Evolutionary conservation across 2,329 filamentous ascomycete species (phyloP).

Genomic region (Cephalotrichum gorgonifer): DNA sequence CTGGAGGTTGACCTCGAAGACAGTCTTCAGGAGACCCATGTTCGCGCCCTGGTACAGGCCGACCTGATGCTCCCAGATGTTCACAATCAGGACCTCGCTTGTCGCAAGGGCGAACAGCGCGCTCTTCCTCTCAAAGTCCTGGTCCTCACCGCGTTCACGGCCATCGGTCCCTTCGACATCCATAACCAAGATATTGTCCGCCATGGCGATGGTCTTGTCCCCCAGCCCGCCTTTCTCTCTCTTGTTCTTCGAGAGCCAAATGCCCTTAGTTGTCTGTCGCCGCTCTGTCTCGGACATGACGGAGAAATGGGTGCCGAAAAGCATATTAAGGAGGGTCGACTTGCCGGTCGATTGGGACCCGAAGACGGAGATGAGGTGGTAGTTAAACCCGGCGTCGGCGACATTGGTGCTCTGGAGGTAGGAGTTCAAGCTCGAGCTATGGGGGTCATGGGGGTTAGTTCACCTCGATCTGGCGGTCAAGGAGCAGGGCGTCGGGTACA

Average conservation of each 20-base stretch:
- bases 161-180: conserved; percentile 98
- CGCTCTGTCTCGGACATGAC: conserved; percentile 95
- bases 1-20: conserved; percentile 97
- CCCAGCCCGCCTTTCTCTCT: conserved; percentile 28
- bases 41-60: conserved; percentile 97
- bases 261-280: conserved; percentile 95
- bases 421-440: conserved; percentile 63
- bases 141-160: conserved; percentile 90
- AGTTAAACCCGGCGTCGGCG: conserved; percentile 90
- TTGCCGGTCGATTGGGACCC: conserved; percentile 98
- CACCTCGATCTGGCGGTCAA: background rate
- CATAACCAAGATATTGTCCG: conserved; percentile 98
- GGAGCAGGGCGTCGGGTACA: background rate
- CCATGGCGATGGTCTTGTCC: conserved; percentile 51
- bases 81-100: conserved; percentile 95
- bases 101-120: conserved; percentile 94
- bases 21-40: conserved; percentile 96
- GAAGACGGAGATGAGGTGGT: conserved; percentile 98
- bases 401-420: conserved; percentile 76
- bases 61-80: conserved; percentile 99
- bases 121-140: conserved; percentile 98
- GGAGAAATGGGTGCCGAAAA: conserved; percentile 92
- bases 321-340: conserved; percentile 88
- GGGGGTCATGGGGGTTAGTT: conserved; percentile 9
- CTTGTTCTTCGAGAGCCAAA: conserved; percentile 99